Evolutionary conservation across 2,329 filamentous ascomycete species (phyloP), one percentile per base, ranked within the genome.

Genomic region (Paecilomyces sp.): DNA sequence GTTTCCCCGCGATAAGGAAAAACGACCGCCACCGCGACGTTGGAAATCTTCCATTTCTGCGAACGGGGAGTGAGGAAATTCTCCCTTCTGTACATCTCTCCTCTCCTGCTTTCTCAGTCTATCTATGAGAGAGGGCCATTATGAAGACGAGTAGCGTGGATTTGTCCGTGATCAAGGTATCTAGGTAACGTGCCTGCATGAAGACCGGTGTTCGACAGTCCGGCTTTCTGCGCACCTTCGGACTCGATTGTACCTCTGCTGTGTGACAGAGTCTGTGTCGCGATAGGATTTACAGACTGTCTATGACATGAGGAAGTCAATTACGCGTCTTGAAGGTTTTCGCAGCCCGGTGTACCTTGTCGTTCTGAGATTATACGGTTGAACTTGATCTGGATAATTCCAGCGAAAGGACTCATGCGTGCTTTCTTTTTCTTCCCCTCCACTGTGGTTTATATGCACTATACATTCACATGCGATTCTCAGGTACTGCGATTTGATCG

Each of bases 331-430:
- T 18, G 41, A 47, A 18, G 41, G 7, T 22, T 47, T 47, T n/a
- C 41, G n/a, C 41, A 47, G 41, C 41, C 25, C 15, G 41, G 41
- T 47, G n/a, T 8, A 3, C 31, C 18, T 62, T 61, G 67, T 66
- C 67, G 73, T 74, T 75, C 74, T 76, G 74, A 76, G 74, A 76
- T 68, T 65, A 76, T 74, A 76, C 74, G 74, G 74, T 76, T 75
- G 68, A 74, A 75, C 73, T 75, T 75, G 73, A 75, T 75, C 72
- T 75, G 73, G 73, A 71, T 73, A 75, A 76, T 73, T 73, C 74
- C 74, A 76, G 74, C 74, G 74, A 75, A 76, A 76, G 74, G 66
- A 76, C 72, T 75, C 70, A 74, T 76, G 73, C 74, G 62, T 66
- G 68, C 66, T 69, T 68, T 63, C 65, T 58, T 55, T 63, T 56